Evolutionary conservation across 257 asterid genomes (phyloP), one percentile per base, ranked within the genome.

Genomic region (Solanum neorickii): DNA sequence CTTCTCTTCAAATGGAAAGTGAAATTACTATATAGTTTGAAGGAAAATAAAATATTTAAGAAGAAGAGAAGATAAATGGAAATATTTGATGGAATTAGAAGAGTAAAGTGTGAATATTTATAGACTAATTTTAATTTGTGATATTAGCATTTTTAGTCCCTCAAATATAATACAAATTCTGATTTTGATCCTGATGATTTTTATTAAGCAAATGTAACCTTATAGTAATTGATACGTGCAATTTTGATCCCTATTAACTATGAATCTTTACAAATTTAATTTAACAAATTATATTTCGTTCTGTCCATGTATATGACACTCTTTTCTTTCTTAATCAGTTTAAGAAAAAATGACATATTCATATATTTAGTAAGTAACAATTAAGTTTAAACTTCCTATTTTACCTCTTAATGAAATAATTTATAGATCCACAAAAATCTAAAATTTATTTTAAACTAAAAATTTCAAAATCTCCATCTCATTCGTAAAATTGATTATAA

Each of bases 71-170:
- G 33, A 62, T 62, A 62, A 31, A 33, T 41, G 41, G 20, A 31
- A 66, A 66, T 29, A 49, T n/a, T 83, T 83, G 68, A 1, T 25
- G 80, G 68, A 47, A 72, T 21, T 65, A 2, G 27, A 44, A 42
- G 85, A 46, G 47, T 60, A 52, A 1, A 10, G 56, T 37, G 62
- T 8, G 20, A 35, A 87, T 83, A 91, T 87, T 87, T 91, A 91
- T 91, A 90, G 89, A 83, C 27, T 6, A 25, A 47, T n/a, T 39
- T 37, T 39, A 74, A 11, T 21, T 37, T 74, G 52, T 8, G 12
- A 74, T 20, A 74, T 74, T 74, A 74, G 12, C 82, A 74, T 31
- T 39, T 37, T 74, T 74, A 39, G 52, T 39, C 52, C 82, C 10
- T 21, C 2, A 12, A 39, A 39, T 11, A 74, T 3, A 0, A 0